Evolutionary conservation across 768 basidiomycete genomes (phyloP), one percentile per base, ranked within the genome.

Genomic region (Mycena galericulata): DNA sequence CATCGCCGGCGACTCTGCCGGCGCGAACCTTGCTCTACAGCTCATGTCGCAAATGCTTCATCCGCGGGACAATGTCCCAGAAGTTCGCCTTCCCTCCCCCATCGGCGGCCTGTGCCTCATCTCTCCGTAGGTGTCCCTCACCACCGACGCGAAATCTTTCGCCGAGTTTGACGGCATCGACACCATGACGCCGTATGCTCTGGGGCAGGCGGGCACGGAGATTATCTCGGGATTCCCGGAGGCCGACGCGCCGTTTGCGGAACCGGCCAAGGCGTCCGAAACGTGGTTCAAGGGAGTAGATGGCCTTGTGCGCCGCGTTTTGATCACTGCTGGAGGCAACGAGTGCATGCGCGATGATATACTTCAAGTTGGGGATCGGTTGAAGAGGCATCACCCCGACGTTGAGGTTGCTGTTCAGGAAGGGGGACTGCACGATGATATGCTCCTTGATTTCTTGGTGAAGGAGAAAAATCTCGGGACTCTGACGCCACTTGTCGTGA

Each of bases 1-100:
- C 49, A 61, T 84, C 15, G 77, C 75, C 8, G 81, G 81, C 26
- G 83, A 84, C 69, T 84, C 83, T 12, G 84, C 84, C 12, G 84
- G 84, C 14, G 82, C 71, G 0, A 79, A 79, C 49, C 75, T 84
- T 29, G 70, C 79, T 32, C 71, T 82, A 30, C 79, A 81, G 64
- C 64, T 82, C 43, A 45, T 84, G 27, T 80, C 79, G 2, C 79
- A 82, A 58, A 69, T 81, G 29, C 72, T 83, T 3, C 82, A 82
- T 51, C 83, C 84, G 3, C 61, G 79, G 10, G 61, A 73, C 5
- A 70, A 61, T 30, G 62, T 82, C 12, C 76, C 78, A 2, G 70
- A 65, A 29, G 38, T 81, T 20, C 51, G 66, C 2, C 70, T 79
- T 17, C 43, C 69, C 12, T 47, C 62, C 9, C 74, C 76, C 14